Evolutionary conservation across 2,329 filamentous ascomycete genomes (phyloP).

Genomic region (Teratosphaeria viscida): DNA sequence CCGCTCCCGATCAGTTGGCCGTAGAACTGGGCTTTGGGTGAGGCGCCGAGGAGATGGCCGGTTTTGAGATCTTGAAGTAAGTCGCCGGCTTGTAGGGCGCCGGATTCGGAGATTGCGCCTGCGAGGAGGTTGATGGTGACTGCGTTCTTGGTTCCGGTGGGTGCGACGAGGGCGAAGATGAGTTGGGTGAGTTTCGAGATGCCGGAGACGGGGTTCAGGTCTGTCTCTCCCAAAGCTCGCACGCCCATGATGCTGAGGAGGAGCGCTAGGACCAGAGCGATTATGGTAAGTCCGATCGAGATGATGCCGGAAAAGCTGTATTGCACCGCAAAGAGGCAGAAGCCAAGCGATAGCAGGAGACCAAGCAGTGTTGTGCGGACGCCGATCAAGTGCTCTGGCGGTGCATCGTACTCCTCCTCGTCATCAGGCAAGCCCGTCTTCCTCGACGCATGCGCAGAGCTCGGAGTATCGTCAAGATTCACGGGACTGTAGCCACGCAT

Average conservation of each 20-base stretch:
- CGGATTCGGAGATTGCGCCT: conserved; percentile 73
- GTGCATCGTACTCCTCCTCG: conserved; percentile 61
- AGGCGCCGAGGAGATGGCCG: conserved; percentile 81
- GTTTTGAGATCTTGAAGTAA: conserved; percentile 97
- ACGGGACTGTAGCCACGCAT: conserved; percentile 32
- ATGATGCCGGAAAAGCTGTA: conserved; percentile 75
- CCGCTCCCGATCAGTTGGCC: conserved; percentile 87
- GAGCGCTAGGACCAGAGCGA: conserved; percentile 72
- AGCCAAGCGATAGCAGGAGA: conserved; percentile 61
- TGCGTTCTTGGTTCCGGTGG: conserved; percentile 66
- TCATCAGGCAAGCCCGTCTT: neutral
- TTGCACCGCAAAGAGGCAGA: conserved; percentile 75
- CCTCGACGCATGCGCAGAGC: neutral
- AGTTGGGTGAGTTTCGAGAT: conserved; percentile 96
- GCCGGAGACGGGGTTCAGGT: conserved; percentile 90
- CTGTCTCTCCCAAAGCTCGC: conserved; percentile 64
- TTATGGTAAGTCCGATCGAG: conserved; percentile 68
- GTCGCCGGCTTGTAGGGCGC: conserved; percentile 88
- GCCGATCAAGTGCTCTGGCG: conserved; percentile 70
- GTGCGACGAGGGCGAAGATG: conserved; percentile 84
- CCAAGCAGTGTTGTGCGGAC: conserved; percentile 61
- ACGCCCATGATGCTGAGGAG: conserved; percentile 55
- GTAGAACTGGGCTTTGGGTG: conserved; percentile 91
- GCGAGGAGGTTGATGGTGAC: conserved; percentile 94
- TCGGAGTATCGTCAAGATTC: conserved; percentile 9